Percentiles rank a stretch among this genome's conserved stretches.
Evolutionary conservation across 1,139 yeast species (phyloP).

Genomic region (Saccharomyces hybrid): DNA sequence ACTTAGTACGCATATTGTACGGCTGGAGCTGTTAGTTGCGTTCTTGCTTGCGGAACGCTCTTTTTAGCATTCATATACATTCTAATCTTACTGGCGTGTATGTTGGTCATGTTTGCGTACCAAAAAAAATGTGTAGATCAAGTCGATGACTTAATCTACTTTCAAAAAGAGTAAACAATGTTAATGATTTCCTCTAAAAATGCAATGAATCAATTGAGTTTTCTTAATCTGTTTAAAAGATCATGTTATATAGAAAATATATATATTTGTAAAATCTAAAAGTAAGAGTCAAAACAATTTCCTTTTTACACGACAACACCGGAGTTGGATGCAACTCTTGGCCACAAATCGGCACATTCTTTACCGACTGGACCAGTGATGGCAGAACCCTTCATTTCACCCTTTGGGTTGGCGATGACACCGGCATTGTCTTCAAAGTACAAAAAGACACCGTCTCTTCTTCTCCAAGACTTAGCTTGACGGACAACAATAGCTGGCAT

Average conservation of each 20-base stretch:
- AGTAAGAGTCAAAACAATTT: background rate
- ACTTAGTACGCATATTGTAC: background rate
- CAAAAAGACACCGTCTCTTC: conserved; percentile 99
- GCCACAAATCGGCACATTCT: conserved; percentile 99
- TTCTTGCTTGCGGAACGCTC: background rate
- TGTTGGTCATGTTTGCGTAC: background rate
- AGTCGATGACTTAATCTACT: no score
- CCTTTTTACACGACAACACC: conserved; percentile 92
- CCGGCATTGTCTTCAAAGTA: conserved; percentile 99
- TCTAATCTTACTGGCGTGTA: background rate
- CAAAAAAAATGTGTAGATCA: background rate
- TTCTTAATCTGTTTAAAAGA: background rate
- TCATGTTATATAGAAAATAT: background rate
- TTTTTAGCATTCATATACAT: background rate
- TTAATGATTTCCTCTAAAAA: background rate
- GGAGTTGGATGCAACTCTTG: conserved; percentile 99
- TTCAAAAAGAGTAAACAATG: background rate
- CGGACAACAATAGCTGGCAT: conserved; percentile 99
- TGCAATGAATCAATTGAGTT: background rate
- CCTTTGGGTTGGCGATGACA: conserved; percentile 99
- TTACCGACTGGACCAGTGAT: conserved; percentile 99
- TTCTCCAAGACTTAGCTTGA: conserved; percentile 99
- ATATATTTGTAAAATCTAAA: background rate
- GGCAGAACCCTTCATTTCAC: conserved; percentile 99
- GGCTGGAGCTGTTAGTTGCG: background rate